Percentiles rank a stretch among this genome's conserved stretches.
Evolutionary conservation across 2,329 filamentous ascomycete species (phyloP).

Genomic region (Claviceps sorghi): DNA sequence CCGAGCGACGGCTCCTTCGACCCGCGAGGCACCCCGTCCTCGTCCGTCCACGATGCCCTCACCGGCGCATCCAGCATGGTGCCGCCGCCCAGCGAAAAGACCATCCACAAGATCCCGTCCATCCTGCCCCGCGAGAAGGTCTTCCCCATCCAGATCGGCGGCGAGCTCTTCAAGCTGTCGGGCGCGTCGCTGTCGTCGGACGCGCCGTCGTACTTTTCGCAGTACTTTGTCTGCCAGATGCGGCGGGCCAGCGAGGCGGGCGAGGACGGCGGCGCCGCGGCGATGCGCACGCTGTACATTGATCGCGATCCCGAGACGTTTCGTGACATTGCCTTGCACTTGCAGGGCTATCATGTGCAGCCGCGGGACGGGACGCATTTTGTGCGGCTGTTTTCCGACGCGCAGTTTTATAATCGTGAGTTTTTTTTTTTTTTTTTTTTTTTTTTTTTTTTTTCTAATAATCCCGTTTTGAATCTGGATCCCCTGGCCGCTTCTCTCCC

Average conservation of each 20-base stretch:
- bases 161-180: slow-evolving; percentile 57
- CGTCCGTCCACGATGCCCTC: not conserved
- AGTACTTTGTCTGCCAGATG: slow-evolving; percentile 80
- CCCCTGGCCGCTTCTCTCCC: not conserved
- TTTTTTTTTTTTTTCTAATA: too few relatives aligned
- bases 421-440: slow-evolving; percentile 1
- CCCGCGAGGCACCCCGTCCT: slow-evolving; percentile 2
- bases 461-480: too few relatives aligned
- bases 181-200: slow-evolving; percentile 61
- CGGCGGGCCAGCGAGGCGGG: slow-evolving; percentile 46
- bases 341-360: slow-evolving; percentile 80
- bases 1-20: slow-evolving; percentile 12
- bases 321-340: slow-evolving; percentile 72
- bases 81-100: slow-evolving; percentile 15
- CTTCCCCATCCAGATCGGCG: slow-evolving; percentile 61
- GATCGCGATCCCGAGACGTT: slow-evolving; percentile 87
- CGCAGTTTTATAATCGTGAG: slow-evolving; percentile 81
- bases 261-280: slow-evolving; percentile 28
- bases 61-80: too few relatives aligned
- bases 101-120: slow-evolving; percentile 34
- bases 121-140: slow-evolving; percentile 57
- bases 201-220: slow-evolving; percentile 90
- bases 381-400: slow-evolving; percentile 84
- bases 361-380: slow-evolving; percentile 76
- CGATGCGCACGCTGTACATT: slow-evolving; percentile 75